Base-by-base conservation (phyloP, 1,139 yeast species). In the Hemisphaericaspora xylanilytica region DNA sequence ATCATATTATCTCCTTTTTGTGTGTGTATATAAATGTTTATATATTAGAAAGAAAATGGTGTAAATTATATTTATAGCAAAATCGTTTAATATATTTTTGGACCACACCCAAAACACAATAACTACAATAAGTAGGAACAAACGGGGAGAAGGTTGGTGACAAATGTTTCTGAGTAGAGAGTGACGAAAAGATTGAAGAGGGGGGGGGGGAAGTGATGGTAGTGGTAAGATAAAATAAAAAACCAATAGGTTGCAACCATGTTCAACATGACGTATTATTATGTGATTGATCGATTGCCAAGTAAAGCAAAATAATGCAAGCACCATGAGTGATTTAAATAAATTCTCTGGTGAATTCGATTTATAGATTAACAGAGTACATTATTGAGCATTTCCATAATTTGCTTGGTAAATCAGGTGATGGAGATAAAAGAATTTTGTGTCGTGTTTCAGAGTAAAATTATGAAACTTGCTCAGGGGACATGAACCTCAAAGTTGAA, bases 381-480 rank as follows among this genome's bases (percentile, higher is more conserved):
- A n/a, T n/a, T n/a, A n/a, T n/a, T n/a, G n/a, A n/a, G n/a, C n/a
- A n/a, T n/a, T n/a, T n/a, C n/a, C n/a, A n/a, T n/a, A n/a, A n/a
- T n/a, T n/a, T 20, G 22, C 6, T 20, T 13, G 11, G 13, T 11
- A 9, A 24, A 10, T 33, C 31, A 32, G 15, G 13, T 40, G 25
- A 10, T 12, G 11, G 16, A 22, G 12, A 32, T 18, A 12, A 32
- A 21, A 5, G 27, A 37, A 21, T 36, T 47, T 49, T 50, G 50
- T 41, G 46, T 36, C 30, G 38, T 47, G 57, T 53, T 52, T 53
- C 51, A 53, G 37, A 40, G 42, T 45, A 36, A 38, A 43, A 46
- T 41, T 47, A 51, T 56, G 61, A 56, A 56, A 56, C 61, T 9
- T 20, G 8, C 30, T 29, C 24, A 4, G 11, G 8, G 10, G 6